A percentile compares a stretch with the other conserved stretches of the same genome.
phyloP scores from a whole-genome alignment of 164 flowering plant genomes.

The Vitis cinerea region DNA sequence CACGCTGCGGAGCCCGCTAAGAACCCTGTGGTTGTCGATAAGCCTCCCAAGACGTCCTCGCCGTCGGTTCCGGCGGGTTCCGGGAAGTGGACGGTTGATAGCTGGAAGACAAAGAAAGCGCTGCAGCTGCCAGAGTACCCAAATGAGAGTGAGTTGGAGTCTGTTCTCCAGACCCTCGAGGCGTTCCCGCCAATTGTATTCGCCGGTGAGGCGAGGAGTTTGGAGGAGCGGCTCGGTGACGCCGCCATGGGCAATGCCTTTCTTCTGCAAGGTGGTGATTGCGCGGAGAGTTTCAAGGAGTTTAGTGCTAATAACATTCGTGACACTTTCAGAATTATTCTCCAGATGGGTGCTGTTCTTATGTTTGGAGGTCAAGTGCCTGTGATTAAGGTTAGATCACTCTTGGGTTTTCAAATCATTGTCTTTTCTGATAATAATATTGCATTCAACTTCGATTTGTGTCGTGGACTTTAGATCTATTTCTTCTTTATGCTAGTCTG shows the following conservation, averaged over 20 bases:
- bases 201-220: constrained; percentile 48
- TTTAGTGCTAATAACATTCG: constrained; percentile 47
- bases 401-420: background rate
- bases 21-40: constrained; percentile 1
- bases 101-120: constrained; percentile 49
- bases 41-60: constrained; percentile 2
- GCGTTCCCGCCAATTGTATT: constrained; percentile 48
- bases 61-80: constrained; percentile 6
- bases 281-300: constrained; percentile 62
- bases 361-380: constrained; percentile 55
- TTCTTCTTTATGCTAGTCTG: too few relatives aligned
- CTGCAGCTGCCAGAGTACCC: constrained; percentile 54
- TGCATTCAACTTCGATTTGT: background rate
- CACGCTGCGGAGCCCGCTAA: constrained; percentile 39
- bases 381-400: constrained; percentile 33
- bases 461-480: background rate
- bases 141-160: constrained; percentile 27
- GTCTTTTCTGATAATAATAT: background rate
- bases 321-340: constrained; percentile 44
- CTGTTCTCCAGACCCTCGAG: constrained; percentile 38
- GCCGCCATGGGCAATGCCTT: constrained; percentile 54
- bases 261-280: constrained; percentile 52
- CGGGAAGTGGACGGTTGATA: constrained; percentile 37
- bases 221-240: constrained; percentile 49
- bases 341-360: constrained; percentile 53